phyloP scores from a whole-genome alignment of 2,329 filamentous ascomycete genomes.

The Westerdykella ornata region DNA sequence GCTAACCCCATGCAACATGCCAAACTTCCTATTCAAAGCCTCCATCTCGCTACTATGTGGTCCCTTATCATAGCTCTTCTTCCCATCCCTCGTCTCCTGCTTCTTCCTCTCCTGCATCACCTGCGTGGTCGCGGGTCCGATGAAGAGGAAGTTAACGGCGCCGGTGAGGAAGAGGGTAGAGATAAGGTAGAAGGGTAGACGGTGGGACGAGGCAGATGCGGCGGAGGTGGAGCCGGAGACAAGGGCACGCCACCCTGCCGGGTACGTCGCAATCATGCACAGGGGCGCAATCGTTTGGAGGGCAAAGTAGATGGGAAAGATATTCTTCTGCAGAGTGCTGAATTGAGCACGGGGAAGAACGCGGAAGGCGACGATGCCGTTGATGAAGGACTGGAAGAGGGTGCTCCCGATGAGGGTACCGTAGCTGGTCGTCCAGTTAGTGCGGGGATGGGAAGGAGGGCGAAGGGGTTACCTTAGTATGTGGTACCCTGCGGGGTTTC shows the following conservation, averaged over 20 bases:
- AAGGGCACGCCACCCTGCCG: conserved; percentile 14
- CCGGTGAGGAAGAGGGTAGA: conserved; percentile 64
- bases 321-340: conserved; percentile 63
- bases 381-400: conserved; percentile 78
- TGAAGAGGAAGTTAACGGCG: conserved; percentile 60
- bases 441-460: conserved; percentile 1
- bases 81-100: conserved; percentile 85
- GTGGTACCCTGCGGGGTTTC: conserved; percentile 66
- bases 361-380: conserved; percentile 67
- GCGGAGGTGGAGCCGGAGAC: conserved; percentile 1
- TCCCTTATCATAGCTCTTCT: conserved; percentile 71
- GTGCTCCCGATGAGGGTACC: conserved; percentile 80
- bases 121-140: conserved; percentile 69
- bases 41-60: conserved; percentile 83
- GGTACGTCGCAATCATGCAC: conserved; percentile 68
- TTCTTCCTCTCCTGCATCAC: conserved; percentile 69
- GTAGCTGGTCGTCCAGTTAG: conserved; percentile 52
- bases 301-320: conserved; percentile 85
- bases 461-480: conserved; percentile 55
- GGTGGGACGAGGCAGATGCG: conserved; percentile 7
- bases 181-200: conserved; percentile 50
- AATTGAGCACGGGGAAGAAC: conserved; percentile 74
- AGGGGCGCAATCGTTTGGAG: conserved; percentile 72
- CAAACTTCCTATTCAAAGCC: conserved; percentile 51
- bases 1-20: conserved; percentile 71